Percentiles rank a stretch among this genome's conserved stretches.
phyloP scores from a whole-genome alignment of 768 basidiomycete species.

The Mycena vitilis region DNA sequence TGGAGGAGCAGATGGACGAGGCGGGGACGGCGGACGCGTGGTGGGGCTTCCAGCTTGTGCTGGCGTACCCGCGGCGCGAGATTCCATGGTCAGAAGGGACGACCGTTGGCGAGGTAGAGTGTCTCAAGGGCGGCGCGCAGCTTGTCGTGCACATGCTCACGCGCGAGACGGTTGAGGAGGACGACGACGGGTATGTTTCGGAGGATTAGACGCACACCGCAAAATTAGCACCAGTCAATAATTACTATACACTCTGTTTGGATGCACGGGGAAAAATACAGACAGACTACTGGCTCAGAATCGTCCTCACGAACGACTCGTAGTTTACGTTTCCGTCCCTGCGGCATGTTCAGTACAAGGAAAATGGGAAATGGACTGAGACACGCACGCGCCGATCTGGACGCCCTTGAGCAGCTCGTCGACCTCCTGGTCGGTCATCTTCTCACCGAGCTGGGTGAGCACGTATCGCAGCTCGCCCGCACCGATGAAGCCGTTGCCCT shows the following conservation, averaged over 20 bases:
- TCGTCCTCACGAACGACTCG: constrained; percentile 95
- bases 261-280: constrained; percentile 1
- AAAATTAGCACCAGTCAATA: constrained; percentile 2
- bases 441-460: constrained; percentile 96
- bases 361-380: constrained; percentile 21
- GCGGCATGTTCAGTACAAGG: constrained; percentile 18
- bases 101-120: constrained; percentile 58
- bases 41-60: constrained; percentile 80
- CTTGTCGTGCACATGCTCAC: constrained; percentile 67
- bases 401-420: constrained; percentile 98
- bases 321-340: constrained; percentile 99
- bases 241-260: constrained; percentile 20
- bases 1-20: constrained; percentile 45
- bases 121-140: constrained; percentile 69
- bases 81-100: constrained; percentile 61
- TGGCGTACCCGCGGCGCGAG: constrained; percentile 77
- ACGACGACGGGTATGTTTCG: constrained; percentile 68
- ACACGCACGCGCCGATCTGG: constrained; percentile 85
- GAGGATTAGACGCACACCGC: constrained; percentile 50
- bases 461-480: constrained; percentile 94
- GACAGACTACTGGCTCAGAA: constrained; percentile 79
- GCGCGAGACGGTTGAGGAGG: constrained; percentile 43
- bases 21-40: constrained; percentile 52
- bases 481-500: constrained; percentile 91
- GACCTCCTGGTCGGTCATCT: constrained; percentile 97